Conservation (phyloP, 139 green algal species). For the Coelastrella sp. region DNA sequence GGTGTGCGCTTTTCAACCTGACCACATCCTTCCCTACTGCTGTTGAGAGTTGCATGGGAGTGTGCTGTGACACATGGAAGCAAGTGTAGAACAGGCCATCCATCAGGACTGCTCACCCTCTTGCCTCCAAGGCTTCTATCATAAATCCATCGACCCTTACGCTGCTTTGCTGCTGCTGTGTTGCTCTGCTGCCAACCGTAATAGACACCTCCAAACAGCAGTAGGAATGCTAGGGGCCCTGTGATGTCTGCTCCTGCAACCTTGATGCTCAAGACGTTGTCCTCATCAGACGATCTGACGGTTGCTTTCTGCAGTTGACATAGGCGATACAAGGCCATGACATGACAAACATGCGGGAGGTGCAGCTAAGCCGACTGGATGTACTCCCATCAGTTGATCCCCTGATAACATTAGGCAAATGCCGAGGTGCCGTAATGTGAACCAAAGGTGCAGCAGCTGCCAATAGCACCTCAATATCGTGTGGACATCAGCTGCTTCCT, state of each 20-base stretch:
- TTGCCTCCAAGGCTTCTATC: slow-evolving; percentile 65
- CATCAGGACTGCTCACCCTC: slow-evolving; percentile 46
- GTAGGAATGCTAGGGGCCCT: slow-evolving; percentile 31
- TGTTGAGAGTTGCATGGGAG: too few relatives aligned
- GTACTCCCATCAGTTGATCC: too few relatives aligned
- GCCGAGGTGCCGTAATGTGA: not conserved
- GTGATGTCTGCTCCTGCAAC: slow-evolving; percentile 43
- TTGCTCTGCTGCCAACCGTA: not conserved
- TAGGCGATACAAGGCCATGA: not conserved
- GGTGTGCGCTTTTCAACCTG: too few relatives aligned
- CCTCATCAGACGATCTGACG: not conserved
- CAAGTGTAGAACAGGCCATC: too few relatives aligned
- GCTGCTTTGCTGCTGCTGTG: not conserved
- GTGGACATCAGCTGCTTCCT: not conserved
- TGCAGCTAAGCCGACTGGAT: too few relatives aligned
- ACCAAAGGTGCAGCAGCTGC: not conserved
- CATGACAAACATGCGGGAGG: too few relatives aligned
- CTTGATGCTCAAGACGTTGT: slow-evolving; percentile 24
- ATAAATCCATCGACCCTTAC: slow-evolving; percentile 59
- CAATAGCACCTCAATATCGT: not conserved
- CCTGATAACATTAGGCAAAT: not conserved
- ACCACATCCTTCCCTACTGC: too few relatives aligned
- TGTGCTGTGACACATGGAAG: too few relatives aligned
- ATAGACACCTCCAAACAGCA: slow-evolving; percentile 29
- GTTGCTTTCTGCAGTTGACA: not conserved